Evolutionary conservation across 2,329 filamentous ascomycete species (phyloP).

Genomic region (Pleurostoma richardsiae): DNA sequence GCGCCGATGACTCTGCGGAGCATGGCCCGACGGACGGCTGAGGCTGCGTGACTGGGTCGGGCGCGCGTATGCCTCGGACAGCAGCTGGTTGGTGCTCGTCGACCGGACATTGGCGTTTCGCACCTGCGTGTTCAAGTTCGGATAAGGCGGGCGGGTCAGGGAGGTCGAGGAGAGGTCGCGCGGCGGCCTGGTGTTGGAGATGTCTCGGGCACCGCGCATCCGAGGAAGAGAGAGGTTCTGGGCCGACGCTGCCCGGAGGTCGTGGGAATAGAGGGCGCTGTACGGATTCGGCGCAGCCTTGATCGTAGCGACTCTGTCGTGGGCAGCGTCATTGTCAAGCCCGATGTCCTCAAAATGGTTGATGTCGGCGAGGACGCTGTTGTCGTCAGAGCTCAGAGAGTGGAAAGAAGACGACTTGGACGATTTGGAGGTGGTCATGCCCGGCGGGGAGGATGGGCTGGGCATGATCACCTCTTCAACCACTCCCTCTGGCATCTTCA

Average conservation of each 20-base stretch:
- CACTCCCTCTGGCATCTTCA: slow-evolving; percentile 33
- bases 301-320: slow-evolving; percentile 10
- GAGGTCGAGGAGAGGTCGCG: no score
- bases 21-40: slow-evolving; percentile 31
- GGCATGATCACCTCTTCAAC: slow-evolving; percentile 32
- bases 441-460: slow-evolving; percentile 64
- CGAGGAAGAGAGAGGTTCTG: no score
- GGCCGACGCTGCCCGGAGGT: slow-evolving; percentile 21
- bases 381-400: slow-evolving; percentile 72
- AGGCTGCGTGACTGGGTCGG: slow-evolving; percentile 26
- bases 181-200: no score
- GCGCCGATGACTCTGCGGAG: slow-evolving; percentile 31
- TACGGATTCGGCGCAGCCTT: slow-evolving; percentile 41
- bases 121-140: no score
- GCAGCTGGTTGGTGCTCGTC: slow-evolving; percentile 34
- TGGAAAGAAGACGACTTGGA: slow-evolving; percentile 87
- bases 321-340: slow-evolving; percentile 57
- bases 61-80: slow-evolving; percentile 20
- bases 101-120: slow-evolving; percentile 45
- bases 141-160: no score
- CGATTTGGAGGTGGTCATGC: slow-evolving; percentile 78
- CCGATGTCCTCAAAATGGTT: slow-evolving; percentile 92
- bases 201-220: no score
- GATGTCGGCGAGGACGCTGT: slow-evolving; percentile 64
- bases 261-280: slow-evolving; percentile 38